Evolutionary conservation across 148 eudicot species (phyloP).

Genomic region (Polygonum aviculare): DNA sequence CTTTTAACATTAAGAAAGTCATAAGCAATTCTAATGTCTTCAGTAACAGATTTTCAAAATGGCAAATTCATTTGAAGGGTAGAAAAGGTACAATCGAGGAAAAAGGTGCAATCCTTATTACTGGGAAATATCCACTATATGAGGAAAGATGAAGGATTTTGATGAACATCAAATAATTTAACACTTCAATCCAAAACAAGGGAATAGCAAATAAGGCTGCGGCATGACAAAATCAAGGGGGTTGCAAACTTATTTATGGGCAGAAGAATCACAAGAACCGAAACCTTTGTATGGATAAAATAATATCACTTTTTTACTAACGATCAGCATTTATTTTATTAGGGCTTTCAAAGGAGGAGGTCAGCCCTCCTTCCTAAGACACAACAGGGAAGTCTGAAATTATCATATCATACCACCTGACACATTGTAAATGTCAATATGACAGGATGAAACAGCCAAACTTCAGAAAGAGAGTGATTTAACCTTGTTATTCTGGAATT

Average conservation of each 20-base stretch:
- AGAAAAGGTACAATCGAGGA: not conserved
- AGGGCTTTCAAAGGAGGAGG: not conserved
- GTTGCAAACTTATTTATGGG: not conserved
- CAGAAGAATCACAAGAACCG: not conserved
- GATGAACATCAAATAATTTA: too few species aligned
- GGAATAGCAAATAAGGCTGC: not conserved
- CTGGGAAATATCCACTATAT: not conserved
- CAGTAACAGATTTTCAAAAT: not conserved
- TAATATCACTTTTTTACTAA: not conserved
- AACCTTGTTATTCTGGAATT: constrained; percentile 66
- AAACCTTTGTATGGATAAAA: not conserved
- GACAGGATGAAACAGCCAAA: not conserved
- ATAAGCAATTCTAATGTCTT: not conserved
- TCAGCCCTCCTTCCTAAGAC: not conserved
- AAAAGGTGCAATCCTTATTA: not conserved
- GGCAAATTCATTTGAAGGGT: not conserved
- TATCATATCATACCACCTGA: not conserved
- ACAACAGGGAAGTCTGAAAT: not conserved
- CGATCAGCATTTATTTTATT: not conserved
- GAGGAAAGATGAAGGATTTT: not conserved
- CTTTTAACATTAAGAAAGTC: not conserved
- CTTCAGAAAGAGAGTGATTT: not conserved
- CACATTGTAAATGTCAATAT: not conserved
- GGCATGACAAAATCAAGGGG: not conserved
- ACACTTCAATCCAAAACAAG: not conserved